phyloP scores from a whole-genome alignment of 306 rosid species.

The Citrullus colocynthis region DNA sequence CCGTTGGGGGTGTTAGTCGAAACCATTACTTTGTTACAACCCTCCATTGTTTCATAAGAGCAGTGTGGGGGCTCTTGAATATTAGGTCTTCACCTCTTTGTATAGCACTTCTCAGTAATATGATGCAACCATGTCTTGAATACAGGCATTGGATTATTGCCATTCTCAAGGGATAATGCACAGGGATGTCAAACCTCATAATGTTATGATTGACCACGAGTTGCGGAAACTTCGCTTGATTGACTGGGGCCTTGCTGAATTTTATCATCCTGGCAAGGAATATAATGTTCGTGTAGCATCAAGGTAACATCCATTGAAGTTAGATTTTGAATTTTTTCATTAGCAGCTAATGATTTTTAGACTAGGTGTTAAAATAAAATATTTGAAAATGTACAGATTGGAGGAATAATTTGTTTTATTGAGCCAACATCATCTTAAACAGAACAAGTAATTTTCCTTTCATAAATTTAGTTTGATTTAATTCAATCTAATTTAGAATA shows the following conservation, averaged over 20 bases:
- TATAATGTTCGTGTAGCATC: constrained; percentile 40
- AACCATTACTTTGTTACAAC: not conserved
- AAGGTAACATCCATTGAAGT: constrained; percentile 16
- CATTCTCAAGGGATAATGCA: constrained; percentile 43
- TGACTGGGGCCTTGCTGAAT: constrained; percentile 44
- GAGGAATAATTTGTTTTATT: not conserved
- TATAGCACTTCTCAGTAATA: constrained; percentile 1
- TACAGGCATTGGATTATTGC: constrained; percentile 36
- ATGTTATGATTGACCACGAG: constrained; percentile 41
- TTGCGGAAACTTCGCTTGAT: constrained; percentile 34
- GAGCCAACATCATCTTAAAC: not conserved
- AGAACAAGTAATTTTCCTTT: not conserved
- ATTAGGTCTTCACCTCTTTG: not conserved
- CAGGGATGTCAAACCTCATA: constrained; percentile 40
- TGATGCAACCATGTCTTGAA: not conserved
- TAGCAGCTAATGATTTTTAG: not conserved
- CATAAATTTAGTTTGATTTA: not conserved
- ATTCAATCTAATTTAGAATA: not conserved
- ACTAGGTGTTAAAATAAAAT: not conserved
- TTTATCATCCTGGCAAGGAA: constrained; percentile 40
- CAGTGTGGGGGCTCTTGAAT: not conserved
- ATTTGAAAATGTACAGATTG: not conserved
- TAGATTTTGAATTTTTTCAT: not conserved
- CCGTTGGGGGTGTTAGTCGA: not conserved
- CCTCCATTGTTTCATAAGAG: not conserved